Percentiles rank a stretch among this genome's conserved stretches.
Evolutionary conservation across 805 yeast species (phyloP).

Genomic region (Lipomyces japonicus): DNA sequence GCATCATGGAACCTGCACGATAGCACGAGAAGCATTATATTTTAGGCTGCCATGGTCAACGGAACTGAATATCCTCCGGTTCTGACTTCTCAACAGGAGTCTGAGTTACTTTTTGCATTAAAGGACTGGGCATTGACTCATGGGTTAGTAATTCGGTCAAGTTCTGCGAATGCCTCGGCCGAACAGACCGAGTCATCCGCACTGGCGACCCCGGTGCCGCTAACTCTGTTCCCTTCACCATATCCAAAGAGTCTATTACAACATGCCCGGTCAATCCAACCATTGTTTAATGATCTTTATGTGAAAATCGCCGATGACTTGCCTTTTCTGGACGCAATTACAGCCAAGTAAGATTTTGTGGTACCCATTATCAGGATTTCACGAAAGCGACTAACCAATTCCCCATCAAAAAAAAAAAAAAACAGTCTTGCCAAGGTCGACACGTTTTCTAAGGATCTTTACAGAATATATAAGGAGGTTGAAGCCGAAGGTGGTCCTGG

Average conservation of each 20-base stretch:
- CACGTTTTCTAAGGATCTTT: conserved; percentile 79
- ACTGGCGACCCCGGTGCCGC: conserved; percentile 68
- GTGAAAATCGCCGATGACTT: conserved; percentile 57
- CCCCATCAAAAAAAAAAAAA: too few relatives aligned
- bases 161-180: conserved; percentile 44
- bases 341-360: conserved; percentile 44
- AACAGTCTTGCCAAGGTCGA: conserved; percentile 54
- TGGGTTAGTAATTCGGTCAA: conserved; percentile 29
- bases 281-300: conserved; percentile 68
- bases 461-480: conserved; percentile 48
- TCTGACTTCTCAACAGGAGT: conserved; percentile 1
- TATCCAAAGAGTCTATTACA: conserved; percentile 66
- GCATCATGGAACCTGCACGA: too few relatives aligned
- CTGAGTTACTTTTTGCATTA: conserved; percentile 9
- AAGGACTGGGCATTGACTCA: conserved; percentile 30
- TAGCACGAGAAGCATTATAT: too few relatives aligned
- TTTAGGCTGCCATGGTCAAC: too few relatives aligned
- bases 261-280: conserved; percentile 63
- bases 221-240: conserved; percentile 88
- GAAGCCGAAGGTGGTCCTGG: conserved; percentile 45
- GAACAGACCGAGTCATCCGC: conserved; percentile 45
- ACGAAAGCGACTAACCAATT: too few relatives aligned
- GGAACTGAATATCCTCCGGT: conserved; percentile 17
- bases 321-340: conserved; percentile 59
- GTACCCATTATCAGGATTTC: too few relatives aligned